Evolutionary conservation across 257 asterid genomes (phyloP), one percentile per base, ranked within the genome.

Genomic region (Solanum medicagineum): DNA sequence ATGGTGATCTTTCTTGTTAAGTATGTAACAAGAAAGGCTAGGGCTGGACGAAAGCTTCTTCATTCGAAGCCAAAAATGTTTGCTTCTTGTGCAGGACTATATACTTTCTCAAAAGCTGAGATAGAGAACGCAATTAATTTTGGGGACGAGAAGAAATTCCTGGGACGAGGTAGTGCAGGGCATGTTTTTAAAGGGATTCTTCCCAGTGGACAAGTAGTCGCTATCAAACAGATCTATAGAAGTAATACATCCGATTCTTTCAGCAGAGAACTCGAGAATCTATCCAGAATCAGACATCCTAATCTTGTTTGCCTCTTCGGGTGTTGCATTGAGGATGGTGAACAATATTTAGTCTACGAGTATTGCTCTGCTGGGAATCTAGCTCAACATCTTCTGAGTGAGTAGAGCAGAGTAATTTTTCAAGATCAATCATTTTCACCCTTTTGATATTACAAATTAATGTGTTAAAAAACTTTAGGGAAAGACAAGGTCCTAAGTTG

Each of bases 101-200:
- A 95, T 81, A 87, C 92, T 45, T 95, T 95, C 92, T 91, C 98
- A 0, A 90, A 90, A 86, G 89, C 92, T 19, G 98, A 95, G 90
- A 91, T 95, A 19, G 92, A 91, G 77, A 92, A 89, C 1, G 97
- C 97, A 4, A 90, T 93, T 3, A 89, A 88, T 86, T 89, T 89
- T 53, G 88, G 89, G 1, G 68, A 55, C 4, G 94, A 90, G 84
- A 93, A 89, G 89, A 88, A 84, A 81, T 91, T 86, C 87, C 90
- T 93, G 0, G 98, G 97, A 80, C 91, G 95, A n/a, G 98, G 98
- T 57, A 93, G 98, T 81, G 95, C 98, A 13, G 97, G 98, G 79
- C 83, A 84, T 71, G 98, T 95, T 12, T 95, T 85, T 90, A 92
- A 93, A 83, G 97, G 97, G 69, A 85, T 93, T 89, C 91, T 95